These are phyloP conservation scores for Pascua sp. DNA, from an alignment of 1,284 basidiomycete species.

Conservation along the genomic window DNA sequence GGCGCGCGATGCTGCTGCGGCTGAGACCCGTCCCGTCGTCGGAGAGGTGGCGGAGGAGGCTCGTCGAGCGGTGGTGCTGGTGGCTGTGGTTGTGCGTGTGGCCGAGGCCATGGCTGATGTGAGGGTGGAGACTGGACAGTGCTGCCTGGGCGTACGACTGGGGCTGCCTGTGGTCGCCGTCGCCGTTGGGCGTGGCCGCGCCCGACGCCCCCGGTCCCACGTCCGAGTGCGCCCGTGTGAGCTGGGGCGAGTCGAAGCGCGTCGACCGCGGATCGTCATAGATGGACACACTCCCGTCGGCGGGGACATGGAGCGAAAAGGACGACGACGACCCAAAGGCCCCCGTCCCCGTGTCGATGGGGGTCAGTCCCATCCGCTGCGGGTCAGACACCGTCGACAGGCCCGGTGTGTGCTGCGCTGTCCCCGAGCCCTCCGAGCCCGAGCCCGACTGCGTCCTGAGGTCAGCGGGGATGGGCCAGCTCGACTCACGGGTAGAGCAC, in stretches of 20 bases:
- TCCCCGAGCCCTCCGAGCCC: slow-evolving; percentile 15
- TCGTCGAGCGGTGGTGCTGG: too few species aligned
- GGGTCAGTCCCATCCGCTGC: neutral
- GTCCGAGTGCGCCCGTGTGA: slow-evolving; percentile 2
- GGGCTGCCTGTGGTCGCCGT: neutral
- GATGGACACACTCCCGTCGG: slow-evolving; percentile 9
- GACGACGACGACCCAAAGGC: neutral
- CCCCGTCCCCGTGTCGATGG: slow-evolving; percentile 2
- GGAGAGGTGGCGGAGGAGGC: too few species aligned
- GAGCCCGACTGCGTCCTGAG: slow-evolving; percentile 8
- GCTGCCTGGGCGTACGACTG: too few species aligned
- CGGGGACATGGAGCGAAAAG: too few species aligned
- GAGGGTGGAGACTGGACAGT: too few species aligned
- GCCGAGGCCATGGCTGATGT: too few species aligned
- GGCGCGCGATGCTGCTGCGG: too few species aligned
- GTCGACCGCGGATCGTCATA: slow-evolving; percentile 42
- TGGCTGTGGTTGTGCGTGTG: too few species aligned
- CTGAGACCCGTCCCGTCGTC: too few species aligned
- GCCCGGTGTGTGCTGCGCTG: neutral
- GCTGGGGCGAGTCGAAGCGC: slow-evolving; percentile 18
- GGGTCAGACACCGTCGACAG: neutral
- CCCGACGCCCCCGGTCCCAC: neutral
- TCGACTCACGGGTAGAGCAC: slow-evolving; percentile 26
- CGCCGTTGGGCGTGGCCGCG: neutral
- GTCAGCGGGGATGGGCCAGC: neutral